Evolutionary conservation across 305 asterid genomes (phyloP).

Genomic region (Fraxinus nigra): DNA sequence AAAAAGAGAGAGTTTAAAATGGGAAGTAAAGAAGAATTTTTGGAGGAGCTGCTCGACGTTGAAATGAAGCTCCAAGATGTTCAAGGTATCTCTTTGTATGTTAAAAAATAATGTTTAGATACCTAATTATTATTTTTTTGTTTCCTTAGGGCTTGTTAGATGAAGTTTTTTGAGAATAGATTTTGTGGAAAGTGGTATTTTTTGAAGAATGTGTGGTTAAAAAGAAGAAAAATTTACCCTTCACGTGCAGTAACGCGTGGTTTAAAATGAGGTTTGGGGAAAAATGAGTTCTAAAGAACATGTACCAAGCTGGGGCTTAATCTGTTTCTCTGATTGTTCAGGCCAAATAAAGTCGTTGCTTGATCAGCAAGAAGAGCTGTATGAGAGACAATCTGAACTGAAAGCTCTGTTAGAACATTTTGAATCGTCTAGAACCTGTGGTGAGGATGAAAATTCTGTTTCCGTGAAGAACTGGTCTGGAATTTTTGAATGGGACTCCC

Average conservation of each 20-base stretch:
- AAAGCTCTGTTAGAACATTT: constrained; percentile 62
- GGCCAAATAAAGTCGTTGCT: constrained; percentile 73
- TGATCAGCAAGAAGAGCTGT: constrained; percentile 73
- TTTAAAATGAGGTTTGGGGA: not conserved
- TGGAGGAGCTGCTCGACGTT: constrained; percentile 74
- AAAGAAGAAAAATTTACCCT: not conserved
- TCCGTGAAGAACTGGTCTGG: constrained; percentile 70
- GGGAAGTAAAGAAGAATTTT: constrained; percentile 60
- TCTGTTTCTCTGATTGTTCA: constrained; percentile 25
- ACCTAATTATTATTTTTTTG: constrained; percentile 10
- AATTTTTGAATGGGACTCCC: constrained; percentile 73
- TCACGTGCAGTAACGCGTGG: not conserved
- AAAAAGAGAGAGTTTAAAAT: constrained; percentile 26
- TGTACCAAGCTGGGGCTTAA: not conserved
- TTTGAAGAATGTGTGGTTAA: not conserved
- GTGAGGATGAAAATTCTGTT: constrained; percentile 51
- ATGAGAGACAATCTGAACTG: constrained; percentile 72
- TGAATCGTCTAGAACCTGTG: constrained; percentile 52
- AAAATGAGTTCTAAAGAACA: not conserved
- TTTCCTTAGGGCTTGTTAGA: not conserved
- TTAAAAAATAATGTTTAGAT: constrained; percentile 8
- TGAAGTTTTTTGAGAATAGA: not conserved
- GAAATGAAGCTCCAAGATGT: constrained; percentile 84
- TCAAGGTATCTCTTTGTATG: constrained; percentile 47
- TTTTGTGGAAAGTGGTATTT: not conserved